Evolutionary conservation across 495 filamentous ascomycete species (phyloP).

Genomic region (Hypoxylon trugodes): DNA sequence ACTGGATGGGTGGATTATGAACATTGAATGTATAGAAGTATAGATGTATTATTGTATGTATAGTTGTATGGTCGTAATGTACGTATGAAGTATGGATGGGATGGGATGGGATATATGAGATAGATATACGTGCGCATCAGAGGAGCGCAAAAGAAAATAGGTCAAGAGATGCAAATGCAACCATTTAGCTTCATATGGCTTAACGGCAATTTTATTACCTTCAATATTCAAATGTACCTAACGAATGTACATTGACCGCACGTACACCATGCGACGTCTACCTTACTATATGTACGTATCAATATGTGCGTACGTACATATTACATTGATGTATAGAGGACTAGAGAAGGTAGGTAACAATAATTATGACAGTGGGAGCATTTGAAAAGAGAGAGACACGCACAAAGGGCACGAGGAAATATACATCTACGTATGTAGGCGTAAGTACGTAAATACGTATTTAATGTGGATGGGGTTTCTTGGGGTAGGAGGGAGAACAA

Average conservation of each 20-base stretch:
- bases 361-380: not conserved
- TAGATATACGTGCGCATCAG: conserved; percentile 13
- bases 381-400: not conserved
- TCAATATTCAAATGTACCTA: not conserved
- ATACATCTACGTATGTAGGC: too few relatives aligned
- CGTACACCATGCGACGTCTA: not conserved
- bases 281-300: not conserved
- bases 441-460: too few relatives aligned
- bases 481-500: conserved; percentile 2
- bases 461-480: conserved; percentile 3
- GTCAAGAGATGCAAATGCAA: conserved; percentile 31
- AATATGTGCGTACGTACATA: not conserved
- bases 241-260: not conserved
- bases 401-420: conserved; percentile 36
- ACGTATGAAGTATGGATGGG: too few relatives aligned
- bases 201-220: conserved; percentile 3
- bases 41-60: too few relatives aligned
- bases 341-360: not conserved
- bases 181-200: not conserved
- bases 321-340: not conserved
- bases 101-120: conserved; percentile 15
- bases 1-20: too few relatives aligned
- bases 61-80: too few relatives aligned
- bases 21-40: too few relatives aligned
- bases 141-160: not conserved